These are phyloP conservation scores for Paramecium sexaurelia DNA, from an alignment of 73 alveolate species.

Conservation along the genomic window DNA sequence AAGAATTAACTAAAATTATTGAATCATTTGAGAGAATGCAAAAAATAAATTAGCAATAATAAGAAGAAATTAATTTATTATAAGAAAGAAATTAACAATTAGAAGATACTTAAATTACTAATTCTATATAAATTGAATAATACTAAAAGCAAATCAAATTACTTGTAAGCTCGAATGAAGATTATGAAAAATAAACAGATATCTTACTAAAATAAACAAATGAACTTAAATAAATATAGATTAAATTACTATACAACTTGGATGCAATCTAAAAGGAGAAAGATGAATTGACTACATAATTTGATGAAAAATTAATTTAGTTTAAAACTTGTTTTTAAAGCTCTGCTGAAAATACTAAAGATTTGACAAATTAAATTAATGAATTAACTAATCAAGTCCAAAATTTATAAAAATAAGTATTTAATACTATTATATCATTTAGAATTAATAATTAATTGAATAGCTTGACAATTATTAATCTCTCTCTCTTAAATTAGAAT, in stretches of 20 bases:
- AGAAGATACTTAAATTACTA: neutral
- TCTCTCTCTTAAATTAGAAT: neutral
- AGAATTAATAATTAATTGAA: neutral
- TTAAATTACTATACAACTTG: constrained; percentile 1
- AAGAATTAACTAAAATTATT: neutral
- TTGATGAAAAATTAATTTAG: neutral
- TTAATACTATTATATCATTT: neutral
- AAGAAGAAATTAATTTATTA: neutral
- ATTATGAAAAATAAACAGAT: constrained; percentile 2
- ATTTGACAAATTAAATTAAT: neutral
- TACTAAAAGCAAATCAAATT: neutral
- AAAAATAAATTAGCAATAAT: neutral
- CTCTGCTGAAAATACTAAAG: constrained; percentile 2
- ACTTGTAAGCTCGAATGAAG: neutral
- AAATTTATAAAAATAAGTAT: neutral
- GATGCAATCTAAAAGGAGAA: constrained; percentile 23
- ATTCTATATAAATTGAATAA: neutral
- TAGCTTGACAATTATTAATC: neutral
- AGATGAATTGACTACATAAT: neutral
- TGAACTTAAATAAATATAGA: constrained; percentile 42
- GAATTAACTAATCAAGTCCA: neutral
- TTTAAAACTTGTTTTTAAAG: neutral
- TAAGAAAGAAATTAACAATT: neutral
- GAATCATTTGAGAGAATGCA: neutral
- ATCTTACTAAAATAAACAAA: neutral